Conservation (phyloP, 768 basidiomycete genomes). For the Calocera viscosa region DNA sequence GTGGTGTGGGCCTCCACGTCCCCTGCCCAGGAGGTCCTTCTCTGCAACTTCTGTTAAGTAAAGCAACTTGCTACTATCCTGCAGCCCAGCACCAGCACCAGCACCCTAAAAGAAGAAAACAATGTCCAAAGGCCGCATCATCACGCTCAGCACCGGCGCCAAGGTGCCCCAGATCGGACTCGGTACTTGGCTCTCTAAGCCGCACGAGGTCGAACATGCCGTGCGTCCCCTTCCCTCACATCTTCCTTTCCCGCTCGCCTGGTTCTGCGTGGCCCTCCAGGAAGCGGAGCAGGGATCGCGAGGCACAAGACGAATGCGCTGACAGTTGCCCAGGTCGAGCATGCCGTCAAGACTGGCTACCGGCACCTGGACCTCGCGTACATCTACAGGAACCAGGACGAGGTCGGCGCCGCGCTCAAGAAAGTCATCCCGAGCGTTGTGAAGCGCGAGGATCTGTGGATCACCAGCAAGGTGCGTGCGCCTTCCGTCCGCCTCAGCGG, state of each 20-base stretch:
- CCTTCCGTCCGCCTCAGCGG: background rate
- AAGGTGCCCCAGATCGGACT: conserved; percentile 65
- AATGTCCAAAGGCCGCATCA: conserved; percentile 34
- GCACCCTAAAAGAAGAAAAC: background rate
- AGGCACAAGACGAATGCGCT: too few species aligned
- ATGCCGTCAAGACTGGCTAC: conserved; percentile 63
- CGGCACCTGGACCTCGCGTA: conserved; percentile 75
- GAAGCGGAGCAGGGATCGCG: too few species aligned
- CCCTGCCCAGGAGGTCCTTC: too few species aligned
- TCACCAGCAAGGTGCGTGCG: conserved; percentile 20
- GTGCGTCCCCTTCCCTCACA: conserved; percentile 29
- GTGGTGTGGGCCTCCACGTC: too few species aligned
- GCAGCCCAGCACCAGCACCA: background rate
- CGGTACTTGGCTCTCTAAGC: conserved; percentile 69
- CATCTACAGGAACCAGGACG: conserved; percentile 69
- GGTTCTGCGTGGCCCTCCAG: background rate
- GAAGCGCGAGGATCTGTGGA: conserved; percentile 59
- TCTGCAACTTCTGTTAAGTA: too few species aligned
- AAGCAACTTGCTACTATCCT: too few species aligned
- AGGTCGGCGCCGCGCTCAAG: conserved; percentile 60
- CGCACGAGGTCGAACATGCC: conserved; percentile 60
- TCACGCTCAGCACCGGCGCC: conserved; percentile 38
- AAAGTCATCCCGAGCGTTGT: conserved; percentile 67
- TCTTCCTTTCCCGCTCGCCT: background rate
- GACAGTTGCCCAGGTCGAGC: conserved; percentile 60